A percentile compares a stretch with the other conserved stretches of the same genome.
These are phyloP conservation scores for Kazachstania sp. DNA, from an alignment of 1,139 yeast genomes.

Conservation along the genomic window DNA sequence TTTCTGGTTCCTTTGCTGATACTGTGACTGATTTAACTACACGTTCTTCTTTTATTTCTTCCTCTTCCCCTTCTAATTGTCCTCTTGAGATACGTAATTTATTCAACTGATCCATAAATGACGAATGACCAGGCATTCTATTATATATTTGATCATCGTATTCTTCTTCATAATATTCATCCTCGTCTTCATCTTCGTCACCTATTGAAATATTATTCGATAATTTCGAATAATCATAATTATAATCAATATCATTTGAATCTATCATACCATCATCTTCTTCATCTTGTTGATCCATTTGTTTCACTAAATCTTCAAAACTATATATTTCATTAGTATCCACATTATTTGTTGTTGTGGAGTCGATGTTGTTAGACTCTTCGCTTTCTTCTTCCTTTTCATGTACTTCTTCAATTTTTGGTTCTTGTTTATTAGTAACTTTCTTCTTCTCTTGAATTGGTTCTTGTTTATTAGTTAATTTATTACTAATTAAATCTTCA, in stretches of 20 bases:
- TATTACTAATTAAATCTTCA: conserved; percentile 11
- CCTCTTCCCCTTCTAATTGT: background rate
- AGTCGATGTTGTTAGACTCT: too few relatives aligned
- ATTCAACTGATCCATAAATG: conserved; percentile 27
- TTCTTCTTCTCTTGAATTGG: background rate
- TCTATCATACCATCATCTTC: conserved; percentile 37
- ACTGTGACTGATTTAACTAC: background rate
- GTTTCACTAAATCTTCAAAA: conserved; percentile 28
- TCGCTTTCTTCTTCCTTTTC: background rate
- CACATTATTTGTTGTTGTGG: conserved; percentile 15
- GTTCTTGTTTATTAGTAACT: conserved; percentile 4
- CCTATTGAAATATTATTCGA: conserved; percentile 28
- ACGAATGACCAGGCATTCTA: conserved; percentile 25
- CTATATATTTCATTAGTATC: conserved; percentile 43
- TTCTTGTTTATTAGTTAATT: background rate
- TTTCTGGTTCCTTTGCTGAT: background rate
- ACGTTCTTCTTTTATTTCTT: background rate
- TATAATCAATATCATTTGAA: conserved; percentile 31
- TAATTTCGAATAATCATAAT: conserved; percentile 32
- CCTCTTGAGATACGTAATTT: conserved; percentile 16
- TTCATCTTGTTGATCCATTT: conserved; percentile 32
- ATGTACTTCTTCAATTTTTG: conserved; percentile 2
- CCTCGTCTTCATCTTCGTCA: conserved; percentile 5
- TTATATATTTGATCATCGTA: conserved; percentile 13
- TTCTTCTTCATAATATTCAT: conserved; percentile 3